Evolutionary conservation across 1,139 yeast genomes (phyloP), one percentile per base, ranked within the genome.

Genomic region (Hyphopichia burtonii): DNA sequence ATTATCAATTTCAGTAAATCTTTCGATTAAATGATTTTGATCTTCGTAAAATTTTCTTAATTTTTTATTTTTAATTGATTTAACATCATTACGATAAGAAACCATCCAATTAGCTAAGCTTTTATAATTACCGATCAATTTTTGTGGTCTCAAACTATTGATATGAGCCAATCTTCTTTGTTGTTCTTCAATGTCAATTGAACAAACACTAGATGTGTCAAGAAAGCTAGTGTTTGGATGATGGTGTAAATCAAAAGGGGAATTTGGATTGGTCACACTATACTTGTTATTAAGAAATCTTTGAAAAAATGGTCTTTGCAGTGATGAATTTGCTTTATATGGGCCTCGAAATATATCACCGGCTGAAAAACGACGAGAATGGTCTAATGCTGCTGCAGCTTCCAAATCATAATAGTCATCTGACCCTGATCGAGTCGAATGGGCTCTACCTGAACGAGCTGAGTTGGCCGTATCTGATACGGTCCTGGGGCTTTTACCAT

Each of bases 11-110:
- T 79, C 85, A 39, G 63, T 60, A 50, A 78, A 83, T 41, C 78
- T 68, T 25, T 74, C 77, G 45, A 85, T 79, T 44, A 82, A 59
- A 28, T 70, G 76, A 54, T 86, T 85, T 59, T 85, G 91, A 4
- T 64, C 57, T 34, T 59, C 51, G 55, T 80, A 80, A 54, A 65
- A 80, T 7, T 54, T 42, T 33, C 61, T 56, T 16, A 73, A 41
- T 12, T 49, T 41, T 33, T 47, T 55, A 31, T 55, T 57, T 31
- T 52, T 59, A 14, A 69, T 53, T 7, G 46, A 47, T 4, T 51
- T 38, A 53, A 51, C 46, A 53, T 66, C 54, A 39, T 59, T 18
- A 45, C 62, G 38, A 52, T 45, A 45, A 50, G 56, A 44, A 43
- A 57, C 65, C 38, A 44, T 44, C 90, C 90, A 84, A 44, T 78